Percentiles rank a stretch among this genome's conserved stretches.
phyloP scores from a whole-genome alignment of 2,329 filamentous ascomycete genomes.

The Pyrenophora teres region DNA sequence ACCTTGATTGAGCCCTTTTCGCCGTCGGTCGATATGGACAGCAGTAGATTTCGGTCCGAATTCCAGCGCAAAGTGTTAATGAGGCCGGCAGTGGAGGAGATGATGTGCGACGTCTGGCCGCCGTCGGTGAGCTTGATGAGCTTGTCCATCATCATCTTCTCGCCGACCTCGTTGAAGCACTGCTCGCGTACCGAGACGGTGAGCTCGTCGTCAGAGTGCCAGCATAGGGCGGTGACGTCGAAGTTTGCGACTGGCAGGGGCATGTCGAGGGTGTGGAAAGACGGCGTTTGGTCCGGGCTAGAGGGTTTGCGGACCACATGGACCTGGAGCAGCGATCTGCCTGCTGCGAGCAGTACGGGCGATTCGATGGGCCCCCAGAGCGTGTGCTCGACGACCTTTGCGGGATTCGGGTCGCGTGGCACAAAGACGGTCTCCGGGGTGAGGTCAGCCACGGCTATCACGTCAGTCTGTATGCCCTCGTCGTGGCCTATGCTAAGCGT shows the following conservation, averaged over 20 bases:
- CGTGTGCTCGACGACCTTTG: conserved; percentile 38
- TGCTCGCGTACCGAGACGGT: conserved; percentile 44
- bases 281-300: conserved; percentile 4
- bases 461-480: conserved; percentile 45
- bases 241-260: conserved; percentile 38
- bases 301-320: conserved; percentile 33
- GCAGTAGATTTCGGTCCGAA: conserved; percentile 36
- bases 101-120: conserved; percentile 36
- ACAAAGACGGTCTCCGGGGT: conserved; percentile 37
- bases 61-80: conserved; percentile 48
- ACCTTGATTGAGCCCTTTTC: conserved; percentile 47
- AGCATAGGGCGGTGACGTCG: conserved; percentile 44
- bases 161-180: conserved; percentile 43
- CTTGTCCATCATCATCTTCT: conserved; percentile 47
- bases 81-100: conserved; percentile 45
- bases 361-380: conserved; percentile 42
- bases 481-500: conserved; percentile 48
- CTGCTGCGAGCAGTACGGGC: conserved; percentile 42
- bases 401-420: conserved; percentile 27
- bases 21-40: conserved; percentile 49
- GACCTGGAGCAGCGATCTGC: conserved; percentile 43
- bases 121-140: conserved; percentile 42
- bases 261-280: conserved; percentile 30
- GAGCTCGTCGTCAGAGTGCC: conserved; percentile 41
- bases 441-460: conserved; percentile 39